phyloP scores from a whole-genome alignment of 371 early-diverging fungal genomes.

The Mortierella sp. region DNA sequence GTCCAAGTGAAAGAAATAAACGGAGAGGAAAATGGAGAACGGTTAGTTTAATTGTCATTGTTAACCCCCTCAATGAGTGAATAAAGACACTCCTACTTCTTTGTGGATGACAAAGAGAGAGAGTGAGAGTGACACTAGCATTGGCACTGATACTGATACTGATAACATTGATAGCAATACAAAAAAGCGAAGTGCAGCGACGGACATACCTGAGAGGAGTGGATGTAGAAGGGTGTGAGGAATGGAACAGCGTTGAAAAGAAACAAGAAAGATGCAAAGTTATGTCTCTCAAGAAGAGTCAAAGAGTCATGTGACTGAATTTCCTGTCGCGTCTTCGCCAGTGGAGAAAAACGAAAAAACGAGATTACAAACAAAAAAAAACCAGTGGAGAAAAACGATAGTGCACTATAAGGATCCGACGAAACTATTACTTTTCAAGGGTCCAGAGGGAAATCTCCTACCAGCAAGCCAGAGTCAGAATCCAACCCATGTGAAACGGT shows the following conservation, averaged over 20 bases:
- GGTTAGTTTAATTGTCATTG: background rate
- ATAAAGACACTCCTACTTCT: background rate
- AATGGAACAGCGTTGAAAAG: background rate
- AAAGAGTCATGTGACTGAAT: background rate
- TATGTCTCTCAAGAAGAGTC: too few relatives aligned
- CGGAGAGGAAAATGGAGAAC: constrained; percentile 5
- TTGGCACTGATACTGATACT: background rate
- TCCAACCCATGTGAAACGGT: too few relatives aligned
- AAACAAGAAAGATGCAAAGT: background rate
- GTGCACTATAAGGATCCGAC: too few relatives aligned
- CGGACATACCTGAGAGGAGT: constrained; percentile 1
- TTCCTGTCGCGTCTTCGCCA: background rate
- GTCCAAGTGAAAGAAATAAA: constrained; percentile 1
- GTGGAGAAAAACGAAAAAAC: too few relatives aligned
- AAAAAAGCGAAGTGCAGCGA: background rate
- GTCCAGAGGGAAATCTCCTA: too few relatives aligned
- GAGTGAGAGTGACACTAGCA: background rate
- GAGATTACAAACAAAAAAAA: too few relatives aligned
- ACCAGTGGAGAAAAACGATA: too few relatives aligned
- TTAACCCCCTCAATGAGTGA: background rate
- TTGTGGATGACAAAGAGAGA: background rate
- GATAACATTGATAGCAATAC: background rate
- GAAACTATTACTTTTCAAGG: too few relatives aligned
- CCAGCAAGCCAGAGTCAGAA: too few relatives aligned
- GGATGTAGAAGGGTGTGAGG: background rate